A percentile compares a stretch with the other conserved stretches of the same genome.
Conservation (phyloP, 257 asterid genomes). For the Ajuga chamaepitys region DNA sequence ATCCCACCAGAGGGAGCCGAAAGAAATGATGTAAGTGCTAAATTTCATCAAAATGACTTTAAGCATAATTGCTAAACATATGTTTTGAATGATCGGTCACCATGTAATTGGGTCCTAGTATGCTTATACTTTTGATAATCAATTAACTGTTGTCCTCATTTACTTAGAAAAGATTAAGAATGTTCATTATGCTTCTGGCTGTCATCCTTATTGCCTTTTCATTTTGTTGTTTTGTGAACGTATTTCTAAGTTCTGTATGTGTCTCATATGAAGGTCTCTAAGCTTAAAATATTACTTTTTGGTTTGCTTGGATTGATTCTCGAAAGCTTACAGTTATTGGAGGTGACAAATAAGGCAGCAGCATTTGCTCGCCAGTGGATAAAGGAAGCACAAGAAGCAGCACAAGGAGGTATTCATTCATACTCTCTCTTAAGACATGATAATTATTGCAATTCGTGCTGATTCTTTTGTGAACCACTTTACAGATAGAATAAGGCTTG, state of each 20-base stretch:
- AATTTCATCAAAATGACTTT: not conserved
- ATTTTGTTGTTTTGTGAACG: not conserved
- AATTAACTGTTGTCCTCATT: not conserved
- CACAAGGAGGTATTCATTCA: slow-evolving; percentile 58
- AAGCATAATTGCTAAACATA: not conserved
- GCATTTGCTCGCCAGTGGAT: slow-evolving; percentile 69
- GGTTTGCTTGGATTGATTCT: slow-evolving; percentile 13
- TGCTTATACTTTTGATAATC: not conserved
- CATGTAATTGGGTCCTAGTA: not conserved
- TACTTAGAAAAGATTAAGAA: not conserved
- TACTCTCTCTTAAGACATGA: not conserved
- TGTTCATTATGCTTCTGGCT: not conserved
- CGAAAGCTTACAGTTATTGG: slow-evolving; percentile 51
- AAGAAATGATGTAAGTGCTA: slow-evolving; percentile 60
- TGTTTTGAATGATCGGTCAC: not conserved
- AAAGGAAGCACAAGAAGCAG: slow-evolving; percentile 69
- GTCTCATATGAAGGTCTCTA: not conserved
- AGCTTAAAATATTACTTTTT: not conserved
- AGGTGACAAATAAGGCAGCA: slow-evolving; percentile 59
- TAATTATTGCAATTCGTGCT: slow-evolving; percentile 6
- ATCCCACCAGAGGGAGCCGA: slow-evolving; percentile 59
- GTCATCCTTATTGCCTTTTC: not conserved
- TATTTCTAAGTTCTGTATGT: not conserved
- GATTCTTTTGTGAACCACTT: not conserved
- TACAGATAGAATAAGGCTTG: slow-evolving; percentile 75